Percentiles rank a stretch among this genome's conserved stretches.
phyloP scores from a whole-genome alignment of 2,329 filamentous ascomycete genomes.

The Hawksworthiomyces lignivorus region DNA sequence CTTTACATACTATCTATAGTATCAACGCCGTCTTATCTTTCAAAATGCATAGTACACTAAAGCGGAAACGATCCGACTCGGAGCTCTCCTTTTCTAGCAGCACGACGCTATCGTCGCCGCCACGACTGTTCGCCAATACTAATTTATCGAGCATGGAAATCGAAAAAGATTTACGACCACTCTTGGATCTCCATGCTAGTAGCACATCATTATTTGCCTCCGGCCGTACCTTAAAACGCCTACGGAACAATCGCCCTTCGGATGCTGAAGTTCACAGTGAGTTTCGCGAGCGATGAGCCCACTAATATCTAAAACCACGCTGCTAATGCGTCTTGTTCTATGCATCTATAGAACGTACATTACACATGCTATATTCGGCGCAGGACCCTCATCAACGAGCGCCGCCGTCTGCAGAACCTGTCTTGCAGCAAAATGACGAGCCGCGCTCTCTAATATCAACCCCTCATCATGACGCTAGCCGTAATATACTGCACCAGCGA shows the following conservation, averaged over 20 bases:
- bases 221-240: constrained; percentile 54
- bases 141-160: constrained; percentile 19
- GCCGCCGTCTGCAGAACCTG: neutral
- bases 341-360: constrained; percentile 41
- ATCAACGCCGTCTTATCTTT: too few species aligned
- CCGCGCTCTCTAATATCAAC: too few species aligned
- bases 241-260: constrained; percentile 50
- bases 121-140: constrained; percentile 26
- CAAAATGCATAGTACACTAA: constrained; percentile 40
- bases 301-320: too few species aligned
- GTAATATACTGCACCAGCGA: too few species aligned
- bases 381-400: constrained; percentile 14
- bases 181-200: constrained; percentile 41
- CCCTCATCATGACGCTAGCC: too few species aligned
- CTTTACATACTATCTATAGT: too few species aligned
- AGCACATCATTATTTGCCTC: too few species aligned
- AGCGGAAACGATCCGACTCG: constrained; percentile 56
- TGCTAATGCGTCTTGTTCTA: too few species aligned
- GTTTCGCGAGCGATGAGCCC: too few species aligned
- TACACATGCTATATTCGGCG: constrained; percentile 49
- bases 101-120: constrained; percentile 33
- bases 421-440: neutral
- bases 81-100: constrained; percentile 43
- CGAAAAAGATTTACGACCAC: constrained; percentile 28
- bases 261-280: constrained; percentile 49